Evolutionary conservation across 768 basidiomycete species (phyloP).

Genomic region (Scleroderma bovista): DNA sequence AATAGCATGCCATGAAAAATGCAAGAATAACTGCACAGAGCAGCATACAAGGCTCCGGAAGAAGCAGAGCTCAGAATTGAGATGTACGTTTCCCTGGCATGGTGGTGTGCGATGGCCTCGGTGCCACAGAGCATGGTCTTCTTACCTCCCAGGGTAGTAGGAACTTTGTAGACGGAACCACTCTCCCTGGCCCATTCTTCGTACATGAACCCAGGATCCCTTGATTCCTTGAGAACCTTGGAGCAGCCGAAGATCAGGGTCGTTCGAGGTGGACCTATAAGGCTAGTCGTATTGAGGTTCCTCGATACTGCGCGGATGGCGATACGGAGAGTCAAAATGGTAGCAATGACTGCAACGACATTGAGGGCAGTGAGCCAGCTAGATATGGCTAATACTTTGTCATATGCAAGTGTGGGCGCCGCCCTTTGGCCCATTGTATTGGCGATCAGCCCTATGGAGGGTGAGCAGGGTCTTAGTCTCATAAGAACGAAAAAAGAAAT

Average conservation of each 20-base stretch:
- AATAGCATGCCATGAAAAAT: no score
- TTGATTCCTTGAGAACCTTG: not conserved
- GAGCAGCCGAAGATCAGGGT: constrained; percentile 15
- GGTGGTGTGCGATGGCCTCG: constrained; percentile 48
- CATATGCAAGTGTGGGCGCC: no score
- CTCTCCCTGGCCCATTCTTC: constrained; percentile 46
- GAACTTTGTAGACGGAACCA: constrained; percentile 42
- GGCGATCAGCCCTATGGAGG: no score
- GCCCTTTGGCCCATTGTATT: no score
- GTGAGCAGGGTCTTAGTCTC: no score
- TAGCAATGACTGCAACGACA: not conserved
- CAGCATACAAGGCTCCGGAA: no score
- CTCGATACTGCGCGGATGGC: not conserved
- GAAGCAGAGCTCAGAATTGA: no score
- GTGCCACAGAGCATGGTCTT: constrained; percentile 40
- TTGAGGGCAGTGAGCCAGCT: not conserved
- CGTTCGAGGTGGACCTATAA: constrained; percentile 15
- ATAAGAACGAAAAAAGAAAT: no score
- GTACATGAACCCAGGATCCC: constrained; percentile 30
- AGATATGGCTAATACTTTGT: not conserved
- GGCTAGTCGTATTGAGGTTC: constrained; percentile 13
- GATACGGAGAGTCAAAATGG: constrained; percentile 5
- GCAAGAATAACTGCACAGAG: no score
- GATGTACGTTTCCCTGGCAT: no score
- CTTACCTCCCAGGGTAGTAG: constrained; percentile 30